phyloP scores from a whole-genome alignment of 441 rosid species.

The Erodium texanum region DNA sequence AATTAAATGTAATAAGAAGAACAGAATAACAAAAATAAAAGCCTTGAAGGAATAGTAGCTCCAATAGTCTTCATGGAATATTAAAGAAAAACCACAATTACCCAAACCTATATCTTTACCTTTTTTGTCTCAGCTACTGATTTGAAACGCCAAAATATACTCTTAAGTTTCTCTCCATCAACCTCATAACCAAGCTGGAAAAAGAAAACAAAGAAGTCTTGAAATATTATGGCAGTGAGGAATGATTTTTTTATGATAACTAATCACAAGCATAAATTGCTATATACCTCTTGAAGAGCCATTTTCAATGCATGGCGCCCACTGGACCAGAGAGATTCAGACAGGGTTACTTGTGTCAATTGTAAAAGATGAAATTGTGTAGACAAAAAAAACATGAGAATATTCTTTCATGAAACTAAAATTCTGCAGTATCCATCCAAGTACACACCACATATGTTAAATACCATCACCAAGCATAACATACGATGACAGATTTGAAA shows the following conservation, averaged over 20 bases:
- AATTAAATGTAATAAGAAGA: conserved; percentile 13
- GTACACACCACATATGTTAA: neutral
- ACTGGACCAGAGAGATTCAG: conserved; percentile 30
- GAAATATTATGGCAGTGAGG: conserved; percentile 5
- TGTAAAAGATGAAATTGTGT: neutral
- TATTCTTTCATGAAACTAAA: neutral
- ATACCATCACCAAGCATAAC: neutral
- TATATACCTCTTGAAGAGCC: conserved; percentile 64
- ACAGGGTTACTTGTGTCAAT: conserved; percentile 1
- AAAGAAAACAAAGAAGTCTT: conserved; percentile 13
- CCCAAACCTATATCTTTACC: conserved; percentile 29
- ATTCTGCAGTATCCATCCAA: neutral
- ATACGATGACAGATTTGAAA: neutral
- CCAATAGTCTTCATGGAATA: neutral
- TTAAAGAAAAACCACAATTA: neutral
- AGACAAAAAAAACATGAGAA: neutral
- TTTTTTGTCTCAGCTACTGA: conserved; percentile 80
- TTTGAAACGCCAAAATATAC: conserved; percentile 77
- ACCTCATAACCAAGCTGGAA: conserved; percentile 77
- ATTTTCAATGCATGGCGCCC: conserved; percentile 87
- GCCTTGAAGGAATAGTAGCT: neutral
- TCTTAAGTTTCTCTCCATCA: conserved; percentile 62
- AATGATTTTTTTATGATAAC: neutral
- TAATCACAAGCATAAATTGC: neutral
- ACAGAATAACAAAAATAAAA: neutral